Percentiles rank a stretch among this genome's conserved stretches.
phyloP scores from a whole-genome alignment of 805 yeast species.

The Kodamaea jinghongensis region DNA sequence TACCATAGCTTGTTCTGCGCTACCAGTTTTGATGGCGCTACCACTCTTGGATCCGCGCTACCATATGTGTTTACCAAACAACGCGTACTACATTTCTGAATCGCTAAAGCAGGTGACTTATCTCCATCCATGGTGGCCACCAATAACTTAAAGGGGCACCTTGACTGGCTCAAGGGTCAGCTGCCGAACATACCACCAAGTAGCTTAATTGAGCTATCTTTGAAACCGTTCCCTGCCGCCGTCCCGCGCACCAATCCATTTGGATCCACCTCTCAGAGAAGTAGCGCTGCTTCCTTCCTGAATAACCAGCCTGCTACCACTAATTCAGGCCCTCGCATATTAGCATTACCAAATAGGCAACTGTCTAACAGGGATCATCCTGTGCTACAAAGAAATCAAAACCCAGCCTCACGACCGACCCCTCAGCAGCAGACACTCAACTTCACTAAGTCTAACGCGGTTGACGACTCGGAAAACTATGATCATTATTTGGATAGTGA shows the following conservation, averaged over 20 bases:
- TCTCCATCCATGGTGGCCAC: constrained; percentile 11
- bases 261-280: no score
- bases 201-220: constrained; percentile 6
- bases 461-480: constrained; percentile 8
- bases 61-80: no score
- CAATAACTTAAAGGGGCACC: constrained; percentile 14
- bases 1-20: no score
- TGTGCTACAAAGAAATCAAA: not conserved
- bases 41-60: no score
- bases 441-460: not conserved
- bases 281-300: no score
- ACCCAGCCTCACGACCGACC: not conserved
- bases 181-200: constrained; percentile 13
- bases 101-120: not conserved
- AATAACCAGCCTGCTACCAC: no score
- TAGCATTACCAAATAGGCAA: no score
- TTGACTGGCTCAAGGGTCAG: constrained; percentile 13
- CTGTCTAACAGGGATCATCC: no score
- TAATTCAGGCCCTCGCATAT: no score
- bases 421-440: not conserved
- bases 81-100: no score
- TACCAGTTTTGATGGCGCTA: no score
- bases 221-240: constrained; percentile 8
- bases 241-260: not conserved
- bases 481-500: constrained; percentile 9